Evolutionary conservation across 495 filamentous ascomycete species (phyloP).

Genomic region (Penicillium egyptiacum): DNA sequence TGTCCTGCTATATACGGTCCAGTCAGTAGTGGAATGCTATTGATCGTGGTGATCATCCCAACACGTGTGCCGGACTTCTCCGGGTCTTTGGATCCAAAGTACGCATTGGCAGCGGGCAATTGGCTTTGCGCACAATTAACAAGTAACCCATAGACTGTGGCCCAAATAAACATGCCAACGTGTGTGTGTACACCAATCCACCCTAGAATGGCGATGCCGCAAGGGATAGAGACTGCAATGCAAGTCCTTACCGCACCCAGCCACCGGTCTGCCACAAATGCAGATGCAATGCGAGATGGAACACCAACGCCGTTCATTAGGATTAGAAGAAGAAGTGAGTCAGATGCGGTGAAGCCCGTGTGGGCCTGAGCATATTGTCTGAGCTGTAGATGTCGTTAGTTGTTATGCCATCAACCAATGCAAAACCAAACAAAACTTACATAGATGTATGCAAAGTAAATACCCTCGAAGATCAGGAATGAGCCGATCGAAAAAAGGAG

Average conservation of each 20-base stretch:
- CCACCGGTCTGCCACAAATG: constrained; percentile 57
- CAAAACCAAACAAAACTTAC: not conserved
- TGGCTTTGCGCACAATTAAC: constrained; percentile 10
- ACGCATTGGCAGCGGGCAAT: constrained; percentile 10
- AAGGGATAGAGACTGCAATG: constrained; percentile 15
- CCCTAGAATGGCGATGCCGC: constrained; percentile 11
- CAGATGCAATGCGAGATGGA: constrained; percentile 58
- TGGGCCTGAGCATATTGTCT: constrained; percentile 11
- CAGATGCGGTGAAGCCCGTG: constrained; percentile 25
- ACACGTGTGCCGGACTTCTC: constrained; percentile 10
- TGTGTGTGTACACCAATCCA: constrained; percentile 13
- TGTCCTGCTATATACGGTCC: constrained; percentile 12
- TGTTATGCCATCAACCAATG: constrained; percentile 47
- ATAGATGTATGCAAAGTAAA: constrained; percentile 71
- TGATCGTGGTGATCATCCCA: constrained; percentile 15
- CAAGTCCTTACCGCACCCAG: constrained; percentile 49
- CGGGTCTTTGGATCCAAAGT: constrained; percentile 13
- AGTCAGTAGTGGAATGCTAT: constrained; percentile 11
- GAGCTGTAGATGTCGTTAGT: not conserved
- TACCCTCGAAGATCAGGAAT: constrained; percentile 54
- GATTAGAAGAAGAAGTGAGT: constrained; percentile 60
- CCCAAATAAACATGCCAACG: constrained; percentile 11
- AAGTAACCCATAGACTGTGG: constrained; percentile 6
- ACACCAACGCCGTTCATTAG: constrained; percentile 65
- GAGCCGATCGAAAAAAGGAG: constrained; percentile 58